A percentile compares a stretch with the other conserved stretches of the same genome.
Conservation (phyloP, 108 stramenopile genomes). For the Fragilariopsis cylindrus region DNA sequence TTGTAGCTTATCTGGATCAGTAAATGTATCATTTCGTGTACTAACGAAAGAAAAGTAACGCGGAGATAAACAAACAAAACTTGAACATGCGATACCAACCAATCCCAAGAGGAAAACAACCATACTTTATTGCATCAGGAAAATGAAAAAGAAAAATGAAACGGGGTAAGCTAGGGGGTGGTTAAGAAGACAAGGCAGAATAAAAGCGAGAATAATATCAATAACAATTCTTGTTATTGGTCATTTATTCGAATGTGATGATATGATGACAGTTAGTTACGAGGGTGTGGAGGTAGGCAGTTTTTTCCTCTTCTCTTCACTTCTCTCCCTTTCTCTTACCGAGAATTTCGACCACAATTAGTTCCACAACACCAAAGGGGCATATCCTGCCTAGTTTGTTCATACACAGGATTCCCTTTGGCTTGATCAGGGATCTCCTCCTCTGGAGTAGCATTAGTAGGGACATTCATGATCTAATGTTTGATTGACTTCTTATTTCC, state of each 20-base stretch:
- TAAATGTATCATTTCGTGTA: conserved; percentile 39
- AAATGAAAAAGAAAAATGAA: too few species aligned
- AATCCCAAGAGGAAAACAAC: conserved; percentile 20
- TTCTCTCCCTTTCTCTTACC: conserved; percentile 21
- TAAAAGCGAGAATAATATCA: too few species aligned
- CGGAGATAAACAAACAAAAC: conserved; percentile 21
- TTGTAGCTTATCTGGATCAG: conserved; percentile 29
- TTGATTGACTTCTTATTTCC: too few species aligned
- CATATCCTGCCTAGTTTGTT: conserved; percentile 47
- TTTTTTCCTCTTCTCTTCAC: background rate
- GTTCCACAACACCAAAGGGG: conserved; percentile 43
- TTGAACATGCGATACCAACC: conserved; percentile 28
- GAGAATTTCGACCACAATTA: conserved; percentile 40
- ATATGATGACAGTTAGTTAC: background rate
- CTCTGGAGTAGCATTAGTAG: too few species aligned
- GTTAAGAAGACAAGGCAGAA: too few species aligned
- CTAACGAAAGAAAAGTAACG: conserved; percentile 33
- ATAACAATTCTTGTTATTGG: too few species aligned
- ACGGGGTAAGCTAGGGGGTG: too few species aligned
- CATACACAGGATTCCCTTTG: conserved; percentile 44
- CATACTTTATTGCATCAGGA: conserved; percentile 3
- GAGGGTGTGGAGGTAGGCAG: background rate
- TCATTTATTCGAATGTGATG: background rate
- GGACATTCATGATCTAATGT: too few species aligned
- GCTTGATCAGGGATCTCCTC: conserved; percentile 31